These are phyloP conservation scores for Sphagnum contortum DNA, from an alignment of 225 moss, liverwort and hornwort species.

Conservation along the genomic window DNA sequence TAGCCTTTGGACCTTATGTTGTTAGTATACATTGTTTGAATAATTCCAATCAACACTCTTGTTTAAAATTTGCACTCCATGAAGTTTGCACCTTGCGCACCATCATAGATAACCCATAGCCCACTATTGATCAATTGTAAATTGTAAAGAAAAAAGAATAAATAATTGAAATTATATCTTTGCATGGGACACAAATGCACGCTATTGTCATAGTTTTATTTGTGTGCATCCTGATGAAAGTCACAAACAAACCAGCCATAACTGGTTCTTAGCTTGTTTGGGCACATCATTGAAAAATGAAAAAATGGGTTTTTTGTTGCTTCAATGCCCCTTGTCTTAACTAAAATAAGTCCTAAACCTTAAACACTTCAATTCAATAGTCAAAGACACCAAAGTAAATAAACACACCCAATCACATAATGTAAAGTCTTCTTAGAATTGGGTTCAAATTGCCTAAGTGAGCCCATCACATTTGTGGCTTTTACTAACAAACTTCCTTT, in stretches of 20 bases:
- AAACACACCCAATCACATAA: slow-evolving; percentile 63
- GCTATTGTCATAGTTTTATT: no score
- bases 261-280: no score
- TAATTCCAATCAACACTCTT: slow-evolving; percentile 79
- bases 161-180: background rate
- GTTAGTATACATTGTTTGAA: slow-evolving; percentile 74
- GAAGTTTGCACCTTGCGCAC: slow-evolving; percentile 83
- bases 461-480: slow-evolving; percentile 70
- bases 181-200: no score
- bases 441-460: slow-evolving; percentile 20
- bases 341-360: no score
- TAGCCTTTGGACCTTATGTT: slow-evolving; percentile 62
- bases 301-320: no score
- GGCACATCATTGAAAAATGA: no score
- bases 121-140: no score
- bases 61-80: slow-evolving; percentile 58
- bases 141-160: no score
- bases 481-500: slow-evolving; percentile 69
- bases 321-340: no score
- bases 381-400: background rate
- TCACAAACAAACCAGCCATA: no score
- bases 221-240: no score
- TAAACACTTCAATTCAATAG: background rate
- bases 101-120: slow-evolving; percentile 24
- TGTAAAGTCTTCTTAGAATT: slow-evolving; percentile 34